Evolutionary conservation across 345 rosid species (phyloP).

Genomic region (Salix udensis): DNA sequence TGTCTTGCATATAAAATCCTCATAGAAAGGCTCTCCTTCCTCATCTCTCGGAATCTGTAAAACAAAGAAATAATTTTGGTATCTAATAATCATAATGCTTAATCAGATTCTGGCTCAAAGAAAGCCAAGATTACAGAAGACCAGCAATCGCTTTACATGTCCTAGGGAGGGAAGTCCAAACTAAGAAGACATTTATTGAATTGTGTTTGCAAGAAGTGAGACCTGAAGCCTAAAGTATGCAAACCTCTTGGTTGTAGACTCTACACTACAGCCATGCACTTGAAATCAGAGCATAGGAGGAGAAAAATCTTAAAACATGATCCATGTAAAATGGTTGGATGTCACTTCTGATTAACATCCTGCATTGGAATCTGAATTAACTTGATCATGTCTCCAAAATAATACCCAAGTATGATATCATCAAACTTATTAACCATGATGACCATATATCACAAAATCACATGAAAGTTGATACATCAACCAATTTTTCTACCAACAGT

Average conservation of each 20-base stretch:
- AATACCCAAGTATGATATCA: not conserved
- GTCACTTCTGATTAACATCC: not conserved
- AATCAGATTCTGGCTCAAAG: not conserved
- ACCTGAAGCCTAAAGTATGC: not conserved
- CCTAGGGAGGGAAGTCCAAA: not conserved
- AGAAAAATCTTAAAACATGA: not conserved
- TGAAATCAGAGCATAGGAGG: not conserved
- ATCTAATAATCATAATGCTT: not conserved
- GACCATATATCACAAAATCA: not conserved
- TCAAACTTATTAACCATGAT: not conserved
- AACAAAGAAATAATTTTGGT: not conserved
- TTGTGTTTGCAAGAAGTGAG: not conserved
- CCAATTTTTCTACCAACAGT: not conserved
- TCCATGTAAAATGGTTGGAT: not conserved
- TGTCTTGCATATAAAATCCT: conserved; percentile 76
- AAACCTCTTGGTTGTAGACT: not conserved
- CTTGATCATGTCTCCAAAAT: not conserved
- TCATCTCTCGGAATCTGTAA: conserved; percentile 77
- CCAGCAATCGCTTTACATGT: not conserved
- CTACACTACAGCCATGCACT: not conserved
- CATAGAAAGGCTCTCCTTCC: conserved; percentile 83
- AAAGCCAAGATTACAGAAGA: not conserved
- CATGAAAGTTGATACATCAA: not conserved
- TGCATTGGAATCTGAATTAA: not conserved
- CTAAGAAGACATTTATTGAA: not conserved